These are phyloP conservation scores for Rubia occidens DNA, from an alignment of 305 asterid species.

Conservation along the genomic window DNA sequence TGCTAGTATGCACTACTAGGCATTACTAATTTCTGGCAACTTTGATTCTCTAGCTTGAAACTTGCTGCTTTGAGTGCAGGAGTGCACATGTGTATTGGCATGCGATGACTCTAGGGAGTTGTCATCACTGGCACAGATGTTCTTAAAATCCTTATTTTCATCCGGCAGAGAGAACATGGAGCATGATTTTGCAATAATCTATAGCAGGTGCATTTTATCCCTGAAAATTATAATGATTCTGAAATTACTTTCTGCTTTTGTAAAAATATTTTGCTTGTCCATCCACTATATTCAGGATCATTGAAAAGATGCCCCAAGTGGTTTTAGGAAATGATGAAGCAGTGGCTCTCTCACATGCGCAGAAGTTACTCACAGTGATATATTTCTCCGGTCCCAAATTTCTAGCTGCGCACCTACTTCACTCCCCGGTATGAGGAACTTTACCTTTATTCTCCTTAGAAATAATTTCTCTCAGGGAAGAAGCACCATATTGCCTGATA, in stretches of 20 bases:
- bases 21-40: background rate
- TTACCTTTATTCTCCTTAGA: conserved; percentile 7
- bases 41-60: background rate
- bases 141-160: conserved; percentile 39
- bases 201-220: conserved; percentile 46
- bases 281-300: conserved; percentile 42
- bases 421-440: conserved; percentile 59
- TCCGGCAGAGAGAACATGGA: conserved; percentile 41
- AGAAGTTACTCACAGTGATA: conserved; percentile 65
- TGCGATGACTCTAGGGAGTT: conserved; percentile 80
- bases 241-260: conserved; percentile 13
- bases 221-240: conserved; percentile 14
- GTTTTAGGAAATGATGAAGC: conserved; percentile 70
- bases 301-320: conserved; percentile 82
- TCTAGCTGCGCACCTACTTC: conserved; percentile 59
- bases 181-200: conserved; percentile 45
- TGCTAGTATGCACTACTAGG: conserved; percentile 11
- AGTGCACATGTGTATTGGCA: conserved; percentile 61
- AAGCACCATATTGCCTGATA: conserved; percentile 17
- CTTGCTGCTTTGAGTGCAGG: conserved; percentile 42
- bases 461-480: conserved; percentile 16
- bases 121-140: conserved; percentile 54
- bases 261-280: background rate
- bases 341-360: conserved; percentile 61
- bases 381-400: conserved; percentile 74